Percentiles rank a stretch among this genome's conserved stretches.
Evolutionary conservation across 2,329 filamentous ascomycete genomes (phyloP).

Genomic region (Talaromyces funiculosus): DNA sequence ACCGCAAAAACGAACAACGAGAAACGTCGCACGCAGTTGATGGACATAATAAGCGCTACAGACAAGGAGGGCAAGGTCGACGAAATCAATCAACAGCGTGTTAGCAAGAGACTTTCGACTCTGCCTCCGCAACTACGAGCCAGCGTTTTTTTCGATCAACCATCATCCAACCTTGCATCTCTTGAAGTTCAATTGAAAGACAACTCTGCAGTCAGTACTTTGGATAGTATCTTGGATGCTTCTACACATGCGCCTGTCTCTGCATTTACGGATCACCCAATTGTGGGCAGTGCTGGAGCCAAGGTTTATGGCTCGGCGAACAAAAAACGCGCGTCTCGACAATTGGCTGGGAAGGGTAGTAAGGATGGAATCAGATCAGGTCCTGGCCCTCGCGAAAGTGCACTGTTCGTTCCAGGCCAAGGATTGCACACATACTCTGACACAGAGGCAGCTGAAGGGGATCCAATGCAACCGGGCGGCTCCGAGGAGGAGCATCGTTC

Average conservation of each 20-base stretch:
- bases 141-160: conserved; percentile 81
- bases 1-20: conserved; percentile 60
- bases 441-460: conserved; percentile 21
- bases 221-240: conserved; percentile 88
- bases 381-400: conserved; percentile 8
- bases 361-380: conserved; percentile 23
- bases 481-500: conserved; percentile 20
- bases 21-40: conserved; percentile 65
- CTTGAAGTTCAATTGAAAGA: conserved; percentile 57
- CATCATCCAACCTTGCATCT: conserved; percentile 40
- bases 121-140: conserved; percentile 81
- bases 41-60: conserved; percentile 55
- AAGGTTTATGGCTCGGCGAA: conserved; percentile 63
- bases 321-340: conserved; percentile 22
- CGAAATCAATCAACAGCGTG: conserved; percentile 18
- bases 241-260: conserved; percentile 81
- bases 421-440: not conserved
- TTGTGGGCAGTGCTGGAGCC: conserved; percentile 66
- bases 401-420: conserved; percentile 1
- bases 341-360: conserved; percentile 21
- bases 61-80: conserved; percentile 41
- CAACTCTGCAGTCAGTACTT: conserved; percentile 78
- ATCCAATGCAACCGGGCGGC: conserved; percentile 7
- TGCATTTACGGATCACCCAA: conserved; percentile 86
- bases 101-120: conserved; percentile 40